These are phyloP conservation scores for Calonectria ilicicola DNA, from an alignment of 2,329 filamentous ascomycete species.

Conservation along the genomic window DNA sequence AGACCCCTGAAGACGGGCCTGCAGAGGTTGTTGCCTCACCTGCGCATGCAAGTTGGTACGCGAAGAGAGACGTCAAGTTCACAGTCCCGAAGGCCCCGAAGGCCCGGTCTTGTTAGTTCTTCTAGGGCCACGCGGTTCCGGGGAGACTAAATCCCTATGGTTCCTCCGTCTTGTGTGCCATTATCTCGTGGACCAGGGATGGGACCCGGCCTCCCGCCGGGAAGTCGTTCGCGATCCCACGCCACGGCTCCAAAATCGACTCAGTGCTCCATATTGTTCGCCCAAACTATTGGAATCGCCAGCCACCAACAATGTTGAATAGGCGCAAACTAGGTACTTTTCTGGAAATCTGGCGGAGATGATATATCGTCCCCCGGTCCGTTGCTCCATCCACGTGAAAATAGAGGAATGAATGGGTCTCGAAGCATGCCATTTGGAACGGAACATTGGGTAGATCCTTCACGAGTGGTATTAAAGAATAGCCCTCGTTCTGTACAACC, in stretches of 20 bases:
- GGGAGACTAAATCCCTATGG: not conserved
- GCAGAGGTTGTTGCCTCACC: not conserved
- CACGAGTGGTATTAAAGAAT: not conserved
- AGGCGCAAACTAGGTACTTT: not conserved
- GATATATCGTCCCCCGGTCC: not conserved
- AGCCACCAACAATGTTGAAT: not conserved
- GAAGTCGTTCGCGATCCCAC: not conserved
- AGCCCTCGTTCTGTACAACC: not conserved
- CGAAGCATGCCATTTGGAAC: not conserved
- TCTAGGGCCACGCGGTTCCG: not conserved
- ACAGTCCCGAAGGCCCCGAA: not conserved
- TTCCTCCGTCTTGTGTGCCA: constrained; percentile 17
- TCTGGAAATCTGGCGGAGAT: constrained; percentile 3
- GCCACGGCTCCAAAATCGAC: not conserved
- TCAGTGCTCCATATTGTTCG: not conserved
- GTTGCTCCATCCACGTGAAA: not conserved
- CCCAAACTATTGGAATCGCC: not conserved
- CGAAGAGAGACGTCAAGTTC: not conserved
- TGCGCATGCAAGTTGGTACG: not conserved
- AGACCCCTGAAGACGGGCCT: not conserved
- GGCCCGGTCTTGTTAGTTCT: not conserved
- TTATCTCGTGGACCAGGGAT: not conserved
- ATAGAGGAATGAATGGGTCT: constrained; percentile 1
- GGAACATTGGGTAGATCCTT: not conserved
- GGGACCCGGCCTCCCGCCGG: not conserved